Base-by-base conservation (phyloP, 1,284 basidiomycete genomes). In the Ganoderma lucidum region DNA sequence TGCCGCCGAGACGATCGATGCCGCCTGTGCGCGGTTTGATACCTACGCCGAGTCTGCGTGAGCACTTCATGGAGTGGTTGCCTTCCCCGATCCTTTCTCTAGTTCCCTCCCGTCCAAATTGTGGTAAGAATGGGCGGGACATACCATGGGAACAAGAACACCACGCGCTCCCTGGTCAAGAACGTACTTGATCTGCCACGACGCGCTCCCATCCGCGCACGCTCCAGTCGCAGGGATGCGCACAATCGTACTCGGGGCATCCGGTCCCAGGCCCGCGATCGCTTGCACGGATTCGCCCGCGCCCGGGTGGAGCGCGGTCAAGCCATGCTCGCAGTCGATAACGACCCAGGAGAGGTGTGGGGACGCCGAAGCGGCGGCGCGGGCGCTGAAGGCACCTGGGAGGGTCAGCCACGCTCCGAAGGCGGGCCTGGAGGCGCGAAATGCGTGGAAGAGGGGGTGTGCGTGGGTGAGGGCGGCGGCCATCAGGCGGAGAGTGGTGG, bases 331-430 rank as follows among this genome's bases (percentile, higher is more conserved):
- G 75, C 89, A 90, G 75, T 92, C 89, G 74, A 92, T 81, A 60
- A 84, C 75, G 39, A 92, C 80, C 89, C 89, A 91, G 0, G 88
- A 87, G 10, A 91, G 78, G 73, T 88, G 81, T 0, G 85, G 83
- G 67, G 85, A 87, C 8, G 89, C 82, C 68, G 85, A 81, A 0
- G 88, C 89, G 53, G 88, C 83, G 1, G 83, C 83, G 30, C 89
- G 84, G 1, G 89, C 88, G 70, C 85, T 83, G 73, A 89, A 83
- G 6, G 81, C 76, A 17, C 88, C 86, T 1, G 87, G 86, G 10
- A 88, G 74, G 41, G 89, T 91, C 45, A 92, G 80, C 90, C 91
- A 93, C n/a, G 87, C 87, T 6, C 92, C 91, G 70, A 93, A 89
- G 2, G 91, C 90, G 53, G 79, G 80, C 67, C 75, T 78, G 69